Evolutionary conservation across 768 basidiomycete species (phyloP), one percentile per base, ranked within the genome.

Genomic region (Rossbeevera mucosa): DNA sequence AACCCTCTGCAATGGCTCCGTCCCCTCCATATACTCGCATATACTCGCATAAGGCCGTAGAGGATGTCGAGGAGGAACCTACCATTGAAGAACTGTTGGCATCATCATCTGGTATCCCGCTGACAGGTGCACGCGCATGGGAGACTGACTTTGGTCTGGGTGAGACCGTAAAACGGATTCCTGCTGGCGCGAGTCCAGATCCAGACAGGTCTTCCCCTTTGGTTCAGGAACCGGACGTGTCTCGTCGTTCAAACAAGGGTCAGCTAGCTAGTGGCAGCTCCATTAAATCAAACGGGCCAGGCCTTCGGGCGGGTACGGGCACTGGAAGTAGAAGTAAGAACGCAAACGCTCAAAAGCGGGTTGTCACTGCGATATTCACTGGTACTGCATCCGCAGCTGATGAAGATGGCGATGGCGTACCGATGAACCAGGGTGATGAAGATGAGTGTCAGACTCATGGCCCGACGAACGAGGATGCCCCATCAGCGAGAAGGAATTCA

Each of bases 311-410:
- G n/a, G 33, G 33, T 36, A n/a, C 33, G 4, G 55, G 45, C 14
- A 55, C 54, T 6, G 44, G 59, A 42, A 48, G 44, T 47, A 38
- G 29, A 33, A 40, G 48, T 13, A 62, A 53, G 52, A 42, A 47
- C 30, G 24, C 36, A 2, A 53, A 51, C 33, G 36, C 21, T 20
- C 58, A 54, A 42, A 57, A 58, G 12, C 60, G 66, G 6, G 54
- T 68, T 0, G 57, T 68, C 43, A 70, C 68, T 7, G 66, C 66
- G 41, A 67, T 70, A 30, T 68, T 68, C 14, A 63, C 66, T 2
- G 68, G 60, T 13, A 36, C 52, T 36, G 21, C 30, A 7, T 41
- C 52, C 31, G 21, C 30, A 7, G 13, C 59, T 0, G 49, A 54
- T 14, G 44, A 30, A 13, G 41, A 5, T 2, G 31, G 31, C n/a